A percentile compares a stretch with the other conserved stretches of the same genome.
These are phyloP conservation scores for Blastobotrys indianensis DNA, from an alignment of 1,139 yeast species.

Conservation along the genomic window DNA sequence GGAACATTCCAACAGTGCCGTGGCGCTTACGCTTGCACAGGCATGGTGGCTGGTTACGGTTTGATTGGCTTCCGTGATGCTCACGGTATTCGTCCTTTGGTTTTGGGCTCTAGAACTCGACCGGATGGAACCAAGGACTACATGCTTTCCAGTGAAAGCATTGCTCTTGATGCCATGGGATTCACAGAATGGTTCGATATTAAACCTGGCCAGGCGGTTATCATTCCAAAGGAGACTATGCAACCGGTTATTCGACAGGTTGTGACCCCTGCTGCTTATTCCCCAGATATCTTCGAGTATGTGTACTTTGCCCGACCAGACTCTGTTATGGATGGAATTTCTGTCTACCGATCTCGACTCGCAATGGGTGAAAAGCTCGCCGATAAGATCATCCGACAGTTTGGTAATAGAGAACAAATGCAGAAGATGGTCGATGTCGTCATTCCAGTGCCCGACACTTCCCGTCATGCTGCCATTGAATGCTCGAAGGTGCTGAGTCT, in stretches of 20 bases:
- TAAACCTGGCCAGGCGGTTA: conserved; percentile 93
- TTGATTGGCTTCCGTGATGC: conserved; percentile 95
- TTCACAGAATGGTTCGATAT: conserved; percentile 74
- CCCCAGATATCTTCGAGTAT: conserved; percentile 96
- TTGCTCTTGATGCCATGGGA: conserved; percentile 91
- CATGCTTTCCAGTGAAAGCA: conserved; percentile 94
- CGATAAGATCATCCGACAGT: conserved; percentile 50
- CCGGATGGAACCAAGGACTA: conserved; percentile 74
- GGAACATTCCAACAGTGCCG: conserved; percentile 77
- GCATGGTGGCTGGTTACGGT: conserved; percentile 95
- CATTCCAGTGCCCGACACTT: conserved; percentile 96
- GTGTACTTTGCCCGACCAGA: conserved; percentile 98
- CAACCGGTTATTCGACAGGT: conserved; percentile 82
- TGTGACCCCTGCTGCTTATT: conserved; percentile 67
- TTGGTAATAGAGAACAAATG: conserved; percentile 45
- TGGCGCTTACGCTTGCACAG: conserved; percentile 95
- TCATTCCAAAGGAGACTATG: conserved; percentile 67
- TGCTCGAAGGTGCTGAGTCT: conserved; percentile 75
- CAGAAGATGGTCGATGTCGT: conserved; percentile 76
- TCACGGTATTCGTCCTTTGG: conserved; percentile 88
- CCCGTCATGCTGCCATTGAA: conserved; percentile 90
- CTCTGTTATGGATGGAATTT: conserved; percentile 89
- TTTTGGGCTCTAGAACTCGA: conserved; percentile 72
- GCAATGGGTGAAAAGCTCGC: conserved; percentile 95
- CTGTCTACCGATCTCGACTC: conserved; percentile 86